Conservation (phyloP, 768 basidiomycete genomes). For the Russula abietina region DNA sequence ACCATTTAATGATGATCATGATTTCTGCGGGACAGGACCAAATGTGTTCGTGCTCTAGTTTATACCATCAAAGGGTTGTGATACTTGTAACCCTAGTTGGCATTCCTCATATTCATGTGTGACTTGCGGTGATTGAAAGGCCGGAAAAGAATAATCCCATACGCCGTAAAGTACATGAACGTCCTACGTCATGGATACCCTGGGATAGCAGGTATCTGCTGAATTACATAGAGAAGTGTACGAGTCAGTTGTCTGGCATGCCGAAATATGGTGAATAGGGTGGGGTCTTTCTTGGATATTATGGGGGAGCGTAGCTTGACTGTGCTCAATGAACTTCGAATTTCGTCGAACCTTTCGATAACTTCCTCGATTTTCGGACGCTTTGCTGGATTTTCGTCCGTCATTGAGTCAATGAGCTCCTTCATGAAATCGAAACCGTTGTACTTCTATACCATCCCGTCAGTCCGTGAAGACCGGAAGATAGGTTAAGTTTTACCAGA, state of each 20-base stretch:
- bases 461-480: neutral
- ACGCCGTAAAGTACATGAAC: neutral
- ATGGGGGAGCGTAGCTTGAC: constrained; percentile 13
- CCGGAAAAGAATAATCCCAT: neutral
- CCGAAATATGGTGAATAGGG: constrained; percentile 4
- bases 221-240: neutral
- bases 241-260: constrained; percentile 1
- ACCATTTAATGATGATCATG: neutral
- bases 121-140: neutral
- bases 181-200: neutral
- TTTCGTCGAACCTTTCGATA: constrained; percentile 2
- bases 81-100: neutral
- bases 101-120: neutral
- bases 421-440: constrained; percentile 21
- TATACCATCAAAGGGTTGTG: neutral
- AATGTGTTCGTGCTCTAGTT: neutral
- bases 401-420: constrained; percentile 31
- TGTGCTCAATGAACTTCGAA: constrained; percentile 1
- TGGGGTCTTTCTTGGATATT: constrained; percentile 5
- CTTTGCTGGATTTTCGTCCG: constrained; percentile 31
- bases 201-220: constrained; percentile 10
- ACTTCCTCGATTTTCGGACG: constrained; percentile 30
- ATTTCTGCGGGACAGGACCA: neutral
- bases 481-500: neutral
- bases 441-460: constrained; percentile 15